A percentile compares a stretch with the other conserved stretches of the same genome.
These are phyloP conservation scores for Sophora flavescens DNA, from an alignment of 306 rosid species.

Conservation along the genomic window DNA sequence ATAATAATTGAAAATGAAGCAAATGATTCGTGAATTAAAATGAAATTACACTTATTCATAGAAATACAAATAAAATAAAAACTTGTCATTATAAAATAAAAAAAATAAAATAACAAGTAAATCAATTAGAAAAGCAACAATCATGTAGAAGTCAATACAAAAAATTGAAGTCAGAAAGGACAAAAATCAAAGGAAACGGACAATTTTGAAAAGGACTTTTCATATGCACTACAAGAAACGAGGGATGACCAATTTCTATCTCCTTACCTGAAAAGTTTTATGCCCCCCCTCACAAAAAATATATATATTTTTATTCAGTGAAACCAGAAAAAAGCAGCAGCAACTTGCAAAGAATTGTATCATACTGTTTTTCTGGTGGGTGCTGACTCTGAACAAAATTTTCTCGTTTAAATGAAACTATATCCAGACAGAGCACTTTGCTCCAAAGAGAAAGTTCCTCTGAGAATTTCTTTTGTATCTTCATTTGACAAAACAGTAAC, in stretches of 20 bases:
- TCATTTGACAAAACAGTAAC: slow-evolving; percentile 45
- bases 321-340: slow-evolving; percentile 30
- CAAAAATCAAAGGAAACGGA: not conserved
- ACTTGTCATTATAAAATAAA: not conserved
- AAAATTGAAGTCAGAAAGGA: not conserved
- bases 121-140: slow-evolving; percentile 15
- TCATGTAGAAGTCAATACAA: slow-evolving; percentile 13
- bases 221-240: not conserved
- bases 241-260: slow-evolving; percentile 17
- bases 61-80: slow-evolving; percentile 2
- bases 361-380: slow-evolving; percentile 67
- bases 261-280: slow-evolving; percentile 2
- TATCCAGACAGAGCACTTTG: slow-evolving; percentile 52
- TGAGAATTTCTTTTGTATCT: slow-evolving; percentile 48
- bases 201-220: slow-evolving; percentile 21
- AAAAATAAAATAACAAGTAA: slow-evolving; percentile 1
- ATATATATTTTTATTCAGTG: not conserved
- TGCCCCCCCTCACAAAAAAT: no score
- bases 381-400: slow-evolving; percentile 67
- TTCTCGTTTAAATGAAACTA: slow-evolving; percentile 75
- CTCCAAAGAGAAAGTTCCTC: slow-evolving; percentile 45
- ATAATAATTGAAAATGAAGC: slow-evolving; percentile 19
- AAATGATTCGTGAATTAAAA: slow-evolving; percentile 3
- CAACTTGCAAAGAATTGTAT: slow-evolving; percentile 78
- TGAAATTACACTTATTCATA: slow-evolving; percentile 2